A percentile compares a stretch with the other conserved stretches of the same genome.
Evolutionary conservation across 352 stramenopile species (phyloP).

Genomic region (Phytophthora palmivora): DNA sequence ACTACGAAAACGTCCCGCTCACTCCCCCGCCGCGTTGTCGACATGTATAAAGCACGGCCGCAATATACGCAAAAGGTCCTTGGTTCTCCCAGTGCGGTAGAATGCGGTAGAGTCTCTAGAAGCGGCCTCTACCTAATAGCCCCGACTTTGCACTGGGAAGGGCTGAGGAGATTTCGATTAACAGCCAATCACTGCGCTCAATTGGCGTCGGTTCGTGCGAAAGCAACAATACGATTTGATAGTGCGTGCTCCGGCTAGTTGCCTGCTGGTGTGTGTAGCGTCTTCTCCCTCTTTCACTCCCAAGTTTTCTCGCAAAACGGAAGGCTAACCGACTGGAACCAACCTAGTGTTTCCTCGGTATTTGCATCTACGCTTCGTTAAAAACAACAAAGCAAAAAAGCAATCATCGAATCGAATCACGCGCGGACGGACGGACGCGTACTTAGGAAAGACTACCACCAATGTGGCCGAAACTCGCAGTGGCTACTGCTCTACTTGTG

Average conservation of each 20-base stretch:
- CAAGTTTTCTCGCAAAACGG: constrained; percentile 42
- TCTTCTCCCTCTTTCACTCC: constrained; percentile 36
- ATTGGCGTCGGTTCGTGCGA: constrained; percentile 24
- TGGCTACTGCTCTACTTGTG: constrained; percentile 22
- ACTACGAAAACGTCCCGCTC: constrained; percentile 5
- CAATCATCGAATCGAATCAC: constrained; percentile 14
- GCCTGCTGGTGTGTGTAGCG: constrained; percentile 32
- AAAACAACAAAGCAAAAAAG: constrained; percentile 6
- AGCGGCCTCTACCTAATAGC: constrained; percentile 25
- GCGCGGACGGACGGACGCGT: constrained; percentile 13
- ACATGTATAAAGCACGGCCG: constrained; percentile 9
- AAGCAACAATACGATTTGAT: constrained; percentile 23
- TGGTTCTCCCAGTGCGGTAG: constrained; percentile 5
- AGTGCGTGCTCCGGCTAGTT: constrained; percentile 21
- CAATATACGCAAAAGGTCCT: constrained; percentile 13
- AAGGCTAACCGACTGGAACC: constrained; percentile 44
- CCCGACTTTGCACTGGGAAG: constrained; percentile 1
- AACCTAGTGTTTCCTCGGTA: constrained; percentile 43
- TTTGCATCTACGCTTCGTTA: constrained; percentile 16
- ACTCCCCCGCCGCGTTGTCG: constrained; percentile 7
- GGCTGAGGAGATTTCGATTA: constrained; percentile 1
- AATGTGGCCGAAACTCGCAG: constrained; percentile 38
- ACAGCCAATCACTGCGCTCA: constrained; percentile 10
- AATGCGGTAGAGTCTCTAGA: constrained; percentile 7
- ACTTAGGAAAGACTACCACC: constrained; percentile 8